phyloP scores from a whole-genome alignment of 2,329 filamentous ascomycete species.

The Sphaerulina musiva region DNA sequence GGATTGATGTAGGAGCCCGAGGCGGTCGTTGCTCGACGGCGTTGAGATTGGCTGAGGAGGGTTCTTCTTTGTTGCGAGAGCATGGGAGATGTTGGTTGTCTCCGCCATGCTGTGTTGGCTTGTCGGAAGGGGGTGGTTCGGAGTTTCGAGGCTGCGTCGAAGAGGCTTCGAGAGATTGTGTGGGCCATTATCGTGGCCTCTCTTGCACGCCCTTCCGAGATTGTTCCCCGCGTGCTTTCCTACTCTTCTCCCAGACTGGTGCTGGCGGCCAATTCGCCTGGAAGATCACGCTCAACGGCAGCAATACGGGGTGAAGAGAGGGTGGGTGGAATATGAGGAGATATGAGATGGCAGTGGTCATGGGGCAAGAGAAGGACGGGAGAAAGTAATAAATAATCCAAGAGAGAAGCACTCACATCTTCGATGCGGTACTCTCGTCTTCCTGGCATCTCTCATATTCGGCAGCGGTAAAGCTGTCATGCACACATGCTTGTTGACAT shows the following conservation, averaged over 20 bases:
- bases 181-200: constrained; percentile 13
- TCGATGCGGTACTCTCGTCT: neutral
- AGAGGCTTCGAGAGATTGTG: constrained; percentile 12
- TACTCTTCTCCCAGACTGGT: neutral
- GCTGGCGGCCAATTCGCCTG: neutral
- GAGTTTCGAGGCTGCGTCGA: constrained; percentile 11
- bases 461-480: constrained; percentile 1
- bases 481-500: neutral
- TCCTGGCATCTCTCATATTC: constrained; percentile 3
- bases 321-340: neutral
- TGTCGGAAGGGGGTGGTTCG: constrained; percentile 11
- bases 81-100: constrained; percentile 3
- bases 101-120: constrained; percentile 7
- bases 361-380: neutral
- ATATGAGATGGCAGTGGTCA: neutral
- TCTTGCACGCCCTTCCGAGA: neutral
- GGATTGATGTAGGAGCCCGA: constrained; percentile 16
- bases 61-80: constrained; percentile 17
- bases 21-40: constrained; percentile 26
- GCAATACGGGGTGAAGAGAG: neutral
- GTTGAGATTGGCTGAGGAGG: constrained; percentile 24
- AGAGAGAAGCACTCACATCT: neutral
- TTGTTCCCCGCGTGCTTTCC: neutral
- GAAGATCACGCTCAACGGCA: neutral
- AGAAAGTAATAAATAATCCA: neutral